These are phyloP conservation scores for Backusella psychrophila DNA, from an alignment of 192 early-diverging fungal genomes.

Conservation along the genomic window DNA sequence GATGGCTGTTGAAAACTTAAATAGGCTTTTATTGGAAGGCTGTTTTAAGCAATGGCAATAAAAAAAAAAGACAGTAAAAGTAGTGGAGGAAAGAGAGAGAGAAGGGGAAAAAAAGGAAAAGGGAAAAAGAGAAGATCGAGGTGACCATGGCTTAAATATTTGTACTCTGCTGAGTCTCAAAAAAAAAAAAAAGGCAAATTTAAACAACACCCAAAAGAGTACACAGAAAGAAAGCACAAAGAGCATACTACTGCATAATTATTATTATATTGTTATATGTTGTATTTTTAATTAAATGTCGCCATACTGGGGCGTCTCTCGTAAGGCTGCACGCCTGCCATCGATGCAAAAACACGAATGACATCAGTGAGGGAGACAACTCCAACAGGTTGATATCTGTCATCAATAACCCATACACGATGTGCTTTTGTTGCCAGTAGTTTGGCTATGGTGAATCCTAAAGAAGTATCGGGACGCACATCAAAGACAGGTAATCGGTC, in stretches of 20 bases:
- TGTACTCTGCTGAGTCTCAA: constrained; percentile 8
- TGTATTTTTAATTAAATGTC: not conserved
- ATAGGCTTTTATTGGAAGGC: not conserved
- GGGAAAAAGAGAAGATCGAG: not conserved
- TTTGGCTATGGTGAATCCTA: constrained; percentile 69
- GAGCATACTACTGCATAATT: not conserved
- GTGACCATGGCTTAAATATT: constrained; percentile 13
- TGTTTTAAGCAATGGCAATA: not conserved
- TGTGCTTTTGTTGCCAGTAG: constrained; percentile 77
- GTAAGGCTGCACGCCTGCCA: not conserved
- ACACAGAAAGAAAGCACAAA: not conserved
- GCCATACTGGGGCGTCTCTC: not conserved
- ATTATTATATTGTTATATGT: not conserved
- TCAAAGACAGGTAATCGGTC: constrained; percentile 73
- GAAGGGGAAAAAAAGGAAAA: not conserved
- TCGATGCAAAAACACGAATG: constrained; percentile 37
- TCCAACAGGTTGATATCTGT: constrained; percentile 51
- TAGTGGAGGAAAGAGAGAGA: not conserved
- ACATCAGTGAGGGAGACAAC: constrained; percentile 80
- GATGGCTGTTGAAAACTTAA: not conserved
- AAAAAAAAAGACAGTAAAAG: not conserved
- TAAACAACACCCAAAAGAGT: not conserved
- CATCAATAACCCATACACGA: constrained; percentile 75
- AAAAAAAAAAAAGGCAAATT: not conserved
- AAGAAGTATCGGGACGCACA: constrained; percentile 63